phyloP scores from a whole-genome alignment of 1,139 yeast genomes.

The Protomyces arabidopsidicola region DNA sequence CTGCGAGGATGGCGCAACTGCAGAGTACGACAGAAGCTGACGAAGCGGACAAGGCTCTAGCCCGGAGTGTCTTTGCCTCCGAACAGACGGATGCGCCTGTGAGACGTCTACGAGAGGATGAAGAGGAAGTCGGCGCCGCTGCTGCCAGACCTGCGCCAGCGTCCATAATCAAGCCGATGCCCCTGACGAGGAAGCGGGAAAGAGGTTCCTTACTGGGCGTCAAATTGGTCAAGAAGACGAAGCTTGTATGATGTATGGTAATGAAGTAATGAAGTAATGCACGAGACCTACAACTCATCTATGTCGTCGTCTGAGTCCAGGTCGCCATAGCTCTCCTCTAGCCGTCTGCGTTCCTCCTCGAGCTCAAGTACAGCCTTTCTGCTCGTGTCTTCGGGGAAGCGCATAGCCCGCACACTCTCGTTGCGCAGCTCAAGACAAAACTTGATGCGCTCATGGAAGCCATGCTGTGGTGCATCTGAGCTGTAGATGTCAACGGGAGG shows the following conservation, averaged over 20 bases:
- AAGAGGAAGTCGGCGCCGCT: neutral
- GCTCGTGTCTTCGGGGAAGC: constrained; percentile 63
- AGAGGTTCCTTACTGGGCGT: constrained; percentile 20
- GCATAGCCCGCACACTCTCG: constrained; percentile 91
- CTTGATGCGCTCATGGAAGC: constrained; percentile 87
- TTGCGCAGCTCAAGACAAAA: constrained; percentile 88
- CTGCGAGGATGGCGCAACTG: neutral
- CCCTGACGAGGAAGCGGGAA: constrained; percentile 4
- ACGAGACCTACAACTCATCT: neutral
- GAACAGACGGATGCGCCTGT: constrained; percentile 7
- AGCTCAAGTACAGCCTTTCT: constrained; percentile 52
- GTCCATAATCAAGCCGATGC: neutral
- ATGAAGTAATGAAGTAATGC: neutral
- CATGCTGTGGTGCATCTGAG: constrained; percentile 77
- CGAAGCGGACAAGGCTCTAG: constrained; percentile 7
- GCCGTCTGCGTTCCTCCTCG: constrained; percentile 54
- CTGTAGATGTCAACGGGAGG: constrained; percentile 84
- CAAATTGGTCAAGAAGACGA: constrained; percentile 17
- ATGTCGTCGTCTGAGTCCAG: constrained; percentile 23
- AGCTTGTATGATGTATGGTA: constrained; percentile 2
- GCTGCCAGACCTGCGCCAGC: constrained; percentile 1
- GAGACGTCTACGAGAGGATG: constrained; percentile 7
- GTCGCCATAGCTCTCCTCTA: constrained; percentile 42
- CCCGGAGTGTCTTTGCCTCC: constrained; percentile 8
- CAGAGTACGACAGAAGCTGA: neutral